These are phyloP conservation scores for Phytophthora fragariae DNA, from an alignment of 352 stramenopile genomes.

Conservation along the genomic window DNA sequence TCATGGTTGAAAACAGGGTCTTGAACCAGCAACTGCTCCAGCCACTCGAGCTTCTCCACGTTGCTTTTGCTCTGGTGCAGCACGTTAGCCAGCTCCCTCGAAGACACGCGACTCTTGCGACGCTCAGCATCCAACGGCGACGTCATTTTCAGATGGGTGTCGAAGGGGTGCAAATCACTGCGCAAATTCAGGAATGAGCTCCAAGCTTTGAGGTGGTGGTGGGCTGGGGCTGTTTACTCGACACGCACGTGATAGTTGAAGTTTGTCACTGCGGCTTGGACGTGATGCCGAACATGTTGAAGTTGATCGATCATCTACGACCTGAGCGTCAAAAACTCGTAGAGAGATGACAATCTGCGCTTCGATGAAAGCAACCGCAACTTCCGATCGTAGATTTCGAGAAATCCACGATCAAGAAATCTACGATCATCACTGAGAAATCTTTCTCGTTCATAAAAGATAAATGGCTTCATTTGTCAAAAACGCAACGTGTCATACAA, in stretches of 20 bases:
- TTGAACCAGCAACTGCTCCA: slow-evolving; percentile 59
- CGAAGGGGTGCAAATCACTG: slow-evolving; percentile 6
- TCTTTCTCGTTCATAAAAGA: not conserved
- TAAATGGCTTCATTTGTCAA: not conserved
- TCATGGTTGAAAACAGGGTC: slow-evolving; percentile 42
- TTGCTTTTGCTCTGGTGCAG: slow-evolving; percentile 63
- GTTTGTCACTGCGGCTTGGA: slow-evolving; percentile 22
- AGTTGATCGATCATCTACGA: slow-evolving; percentile 4
- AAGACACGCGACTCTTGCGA: slow-evolving; percentile 47
- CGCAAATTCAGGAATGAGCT: slow-evolving; percentile 32
- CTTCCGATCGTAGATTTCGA: not conserved
- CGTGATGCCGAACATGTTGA: slow-evolving; percentile 22
- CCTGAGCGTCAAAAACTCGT: not conserved
- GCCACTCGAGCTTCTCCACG: slow-evolving; percentile 63
- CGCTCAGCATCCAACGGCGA: slow-evolving; percentile 48
- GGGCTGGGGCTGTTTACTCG: slow-evolving; percentile 28
- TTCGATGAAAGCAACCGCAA: not conserved
- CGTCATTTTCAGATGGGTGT: slow-evolving; percentile 18
- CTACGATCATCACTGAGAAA: too few relatives aligned
- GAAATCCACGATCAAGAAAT: too few relatives aligned
- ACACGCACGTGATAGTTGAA: slow-evolving; percentile 27
- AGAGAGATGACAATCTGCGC: not conserved
- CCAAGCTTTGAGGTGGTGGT: not conserved
- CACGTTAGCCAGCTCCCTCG: slow-evolving; percentile 69
- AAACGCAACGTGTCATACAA: slow-evolving; percentile 1